Percentiles rank a stretch among this genome's conserved stretches.
These are phyloP conservation scores for Fraxinus sp. DNA, from an alignment of 305 asterid genomes.

Conservation along the genomic window DNA sequence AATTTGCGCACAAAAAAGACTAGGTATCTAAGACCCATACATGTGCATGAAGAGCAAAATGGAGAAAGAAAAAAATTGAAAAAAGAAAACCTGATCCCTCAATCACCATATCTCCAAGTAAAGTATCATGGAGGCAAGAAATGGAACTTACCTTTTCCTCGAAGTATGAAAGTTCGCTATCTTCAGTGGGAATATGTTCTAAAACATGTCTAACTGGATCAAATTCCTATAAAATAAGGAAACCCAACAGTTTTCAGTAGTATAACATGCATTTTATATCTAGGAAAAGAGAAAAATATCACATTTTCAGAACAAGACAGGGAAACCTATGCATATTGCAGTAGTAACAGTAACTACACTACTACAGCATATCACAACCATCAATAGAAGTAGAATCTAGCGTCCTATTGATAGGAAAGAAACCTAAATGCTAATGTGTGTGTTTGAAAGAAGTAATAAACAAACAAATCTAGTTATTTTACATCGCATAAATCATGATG, in stretches of 20 bases:
- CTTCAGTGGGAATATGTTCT: conserved; percentile 74
- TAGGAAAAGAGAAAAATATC: neutral
- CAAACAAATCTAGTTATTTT: conserved; percentile 2
- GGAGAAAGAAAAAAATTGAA: conserved; percentile 1
- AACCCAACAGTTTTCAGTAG: conserved; percentile 32
- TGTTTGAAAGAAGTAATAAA: conserved; percentile 10
- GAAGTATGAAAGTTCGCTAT: conserved; percentile 59
- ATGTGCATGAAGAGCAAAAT: neutral
- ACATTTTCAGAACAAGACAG: conserved; percentile 6
- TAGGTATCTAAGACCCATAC: neutral
- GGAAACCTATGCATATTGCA: conserved; percentile 9
- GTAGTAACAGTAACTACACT: conserved; percentile 14
- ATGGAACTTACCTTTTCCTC: conserved; percentile 75
- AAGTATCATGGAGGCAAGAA: conserved; percentile 19
- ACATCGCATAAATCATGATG: conserved; percentile 6
- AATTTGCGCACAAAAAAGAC: neutral
- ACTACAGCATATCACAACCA: conserved; percentile 14
- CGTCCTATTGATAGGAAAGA: conserved; percentile 19
- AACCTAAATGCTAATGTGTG: neutral
- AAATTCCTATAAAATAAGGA: conserved; percentile 59
- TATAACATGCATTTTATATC: conserved; percentile 19
- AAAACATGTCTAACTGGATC: conserved; percentile 82
- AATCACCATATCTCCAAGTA: conserved; percentile 17
- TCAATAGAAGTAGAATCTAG: conserved; percentile 21
- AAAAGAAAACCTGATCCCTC: neutral